Conservation (phyloP, 2,329 filamentous ascomycete genomes). For the Colletotrichum tropicicola region DNA sequence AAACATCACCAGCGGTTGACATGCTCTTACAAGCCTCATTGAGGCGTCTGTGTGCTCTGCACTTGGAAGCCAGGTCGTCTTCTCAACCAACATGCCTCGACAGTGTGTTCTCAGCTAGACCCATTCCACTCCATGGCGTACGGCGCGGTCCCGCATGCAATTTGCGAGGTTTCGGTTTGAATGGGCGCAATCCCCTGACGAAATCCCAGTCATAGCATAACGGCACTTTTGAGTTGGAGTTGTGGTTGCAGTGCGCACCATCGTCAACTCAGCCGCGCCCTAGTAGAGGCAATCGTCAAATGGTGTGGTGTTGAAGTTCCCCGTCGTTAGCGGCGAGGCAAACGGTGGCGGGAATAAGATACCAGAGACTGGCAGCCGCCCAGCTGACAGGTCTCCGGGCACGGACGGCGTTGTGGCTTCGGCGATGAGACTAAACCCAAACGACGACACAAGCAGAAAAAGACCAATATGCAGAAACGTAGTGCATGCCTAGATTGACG, state of each 20-base stretch:
- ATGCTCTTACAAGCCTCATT: neutral
- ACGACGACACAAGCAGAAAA: neutral
- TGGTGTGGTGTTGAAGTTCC: no score
- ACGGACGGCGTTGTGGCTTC: conserved; percentile 16
- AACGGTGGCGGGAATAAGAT: no score
- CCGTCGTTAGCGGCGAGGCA: no score
- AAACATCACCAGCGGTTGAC: neutral
- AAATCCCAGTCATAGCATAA: no score
- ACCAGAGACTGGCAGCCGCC: neutral
- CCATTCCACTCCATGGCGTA: neutral
- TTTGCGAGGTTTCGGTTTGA: no score
- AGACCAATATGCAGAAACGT: conserved; percentile 12
- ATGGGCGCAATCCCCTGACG: no score
- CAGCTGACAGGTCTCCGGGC: conserved; percentile 16
- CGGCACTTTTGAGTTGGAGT: no score
- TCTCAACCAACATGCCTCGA: neutral
- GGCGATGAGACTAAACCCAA: conserved; percentile 5
- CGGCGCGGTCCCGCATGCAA: no score
- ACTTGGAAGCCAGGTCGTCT: neutral
- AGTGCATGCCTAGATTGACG: conserved; percentile 17
- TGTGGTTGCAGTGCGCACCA: no score
- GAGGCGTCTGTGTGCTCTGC: neutral
- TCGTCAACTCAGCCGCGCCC: no score
- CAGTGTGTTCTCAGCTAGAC: neutral
- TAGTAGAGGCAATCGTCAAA: no score